Base-by-base conservation (phyloP, 2,329 filamentous ascomycete genomes). In the Neodidymelliopsis sp. region DNA sequence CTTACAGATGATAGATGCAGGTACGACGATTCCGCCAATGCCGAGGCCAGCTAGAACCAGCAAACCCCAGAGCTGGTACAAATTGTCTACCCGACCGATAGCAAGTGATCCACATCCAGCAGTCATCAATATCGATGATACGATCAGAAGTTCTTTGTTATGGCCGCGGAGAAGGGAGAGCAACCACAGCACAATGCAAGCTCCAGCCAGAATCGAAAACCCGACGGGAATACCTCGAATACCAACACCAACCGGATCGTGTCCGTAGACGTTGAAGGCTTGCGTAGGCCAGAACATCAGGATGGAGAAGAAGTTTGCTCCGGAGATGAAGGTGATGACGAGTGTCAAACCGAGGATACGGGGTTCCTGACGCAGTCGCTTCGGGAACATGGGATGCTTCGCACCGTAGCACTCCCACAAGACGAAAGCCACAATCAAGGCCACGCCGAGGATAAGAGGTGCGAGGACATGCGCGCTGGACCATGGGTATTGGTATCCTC, bases 21-120 rank as follows among this genome's bases (percentile, higher is more conserved):
- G 86, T 6, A 89, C 82, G 10, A 88, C 81, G 33, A 88, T 86
- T 0, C 84, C 86, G 10, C 85, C 86, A 15, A 88, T 84, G 6
- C 85, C 86, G 2, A 88, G 70, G 6, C 84, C 83, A 3, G 84
- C 84, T 4, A 88, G 67, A 18, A 83, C 71, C 10, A 88, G 73
- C 19, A 87, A 73, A 12, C 77, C 79, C 76, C 81, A 87, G 13
- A 85, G 71, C 25, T 75, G 71, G 46, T 77, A 59, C 38, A 84
- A 72, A 58, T 85, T 86, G 65, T 84, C 77, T 6, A 73, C 61
- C 2, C 72, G 69, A 1, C 78, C 81, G 23, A 79, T 71, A 2
- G 82, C 74, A 47, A 86, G 71, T 4, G 80, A 75, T 30, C 82
- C 84, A 60, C 77, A 82, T 31, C 82, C 84, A n/a, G 82, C 84